Evolutionary conservation across 2,329 filamentous ascomycete species (phyloP).

Genomic region (Scedosporium apiospermum): DNA sequence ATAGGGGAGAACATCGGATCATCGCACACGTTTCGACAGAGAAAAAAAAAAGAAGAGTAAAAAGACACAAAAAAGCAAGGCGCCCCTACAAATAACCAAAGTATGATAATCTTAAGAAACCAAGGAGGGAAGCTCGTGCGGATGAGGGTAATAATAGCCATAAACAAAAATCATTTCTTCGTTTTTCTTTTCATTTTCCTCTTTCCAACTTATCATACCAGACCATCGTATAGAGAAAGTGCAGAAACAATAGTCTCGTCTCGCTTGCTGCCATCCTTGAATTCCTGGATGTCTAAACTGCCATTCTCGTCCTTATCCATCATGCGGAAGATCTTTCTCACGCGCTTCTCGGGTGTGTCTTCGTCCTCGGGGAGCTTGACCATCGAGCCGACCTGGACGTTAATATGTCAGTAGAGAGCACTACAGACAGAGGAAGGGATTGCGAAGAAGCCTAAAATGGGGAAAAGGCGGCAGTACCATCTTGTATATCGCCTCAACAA

Average conservation of each 20-base stretch:
- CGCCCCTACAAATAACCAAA: neutral
- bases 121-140: too few relatives aligned
- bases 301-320: slow-evolving; percentile 99
- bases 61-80: neutral
- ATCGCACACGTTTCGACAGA: neutral
- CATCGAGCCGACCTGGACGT: slow-evolving; percentile 82
- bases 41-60: neutral
- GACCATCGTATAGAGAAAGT: slow-evolving; percentile 87
- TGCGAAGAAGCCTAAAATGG: neutral
- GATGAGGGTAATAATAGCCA: too few relatives aligned
- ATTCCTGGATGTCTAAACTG: slow-evolving; percentile 91
- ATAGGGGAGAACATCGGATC: neutral
- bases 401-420: neutral
- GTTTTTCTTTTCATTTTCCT: neutral
- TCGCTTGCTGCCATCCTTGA: slow-evolving; percentile 97
- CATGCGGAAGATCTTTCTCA: slow-evolving; percentile 97
- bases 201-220: slow-evolving; percentile 52
- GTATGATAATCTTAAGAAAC: neutral
- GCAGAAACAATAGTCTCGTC: slow-evolving; percentile 99
- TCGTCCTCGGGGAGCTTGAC: slow-evolving; percentile 98
- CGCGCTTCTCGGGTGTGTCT: slow-evolving; percentile 96
- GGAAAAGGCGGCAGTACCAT: slow-evolving; percentile 54
- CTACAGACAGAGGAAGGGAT: neutral
- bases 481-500: slow-evolving; percentile 99
- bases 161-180: neutral